Evolutionary conservation across 2,329 filamentous ascomycete species (phyloP).

Genomic region (Penicillium sp.): DNA sequence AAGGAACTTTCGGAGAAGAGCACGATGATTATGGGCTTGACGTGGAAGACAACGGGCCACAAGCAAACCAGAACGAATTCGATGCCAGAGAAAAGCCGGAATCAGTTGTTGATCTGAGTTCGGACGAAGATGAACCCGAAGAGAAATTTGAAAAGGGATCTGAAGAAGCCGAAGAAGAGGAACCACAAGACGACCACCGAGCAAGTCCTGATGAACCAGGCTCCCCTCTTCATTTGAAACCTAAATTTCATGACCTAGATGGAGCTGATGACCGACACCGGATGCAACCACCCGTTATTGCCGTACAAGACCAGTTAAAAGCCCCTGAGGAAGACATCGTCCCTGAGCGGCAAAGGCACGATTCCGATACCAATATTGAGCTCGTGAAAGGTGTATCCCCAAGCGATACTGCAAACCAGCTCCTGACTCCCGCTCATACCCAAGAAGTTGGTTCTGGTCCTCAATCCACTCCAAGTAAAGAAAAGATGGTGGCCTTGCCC

Average conservation of each 20-base stretch:
- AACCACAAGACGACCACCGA: background rate
- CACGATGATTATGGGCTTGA: background rate
- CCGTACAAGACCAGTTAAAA: background rate
- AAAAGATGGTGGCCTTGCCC: background rate
- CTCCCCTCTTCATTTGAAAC: background rate
- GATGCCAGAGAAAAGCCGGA: background rate
- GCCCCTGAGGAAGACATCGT: background rate
- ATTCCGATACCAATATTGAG: background rate
- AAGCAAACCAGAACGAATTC: background rate
- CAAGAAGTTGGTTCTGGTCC: conserved; percentile 14
- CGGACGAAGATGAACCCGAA: background rate
- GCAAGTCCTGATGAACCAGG: background rate
- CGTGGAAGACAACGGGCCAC: background rate
- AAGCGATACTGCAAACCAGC: conserved; percentile 6
- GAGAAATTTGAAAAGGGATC: background rate
- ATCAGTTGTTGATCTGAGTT: conserved; percentile 1
- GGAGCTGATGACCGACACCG: conserved; percentile 9
- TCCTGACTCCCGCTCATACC: conserved; percentile 23
- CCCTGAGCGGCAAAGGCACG: background rate
- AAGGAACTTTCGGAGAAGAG: background rate
- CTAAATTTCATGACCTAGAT: conserved; percentile 13
- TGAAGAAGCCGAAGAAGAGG: background rate
- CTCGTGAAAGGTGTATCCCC: background rate
- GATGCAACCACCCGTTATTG: background rate
- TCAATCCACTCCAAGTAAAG: background rate